Conservation (phyloP, 1,139 yeast species). For the Yamadazyma epiphylla region DNA sequence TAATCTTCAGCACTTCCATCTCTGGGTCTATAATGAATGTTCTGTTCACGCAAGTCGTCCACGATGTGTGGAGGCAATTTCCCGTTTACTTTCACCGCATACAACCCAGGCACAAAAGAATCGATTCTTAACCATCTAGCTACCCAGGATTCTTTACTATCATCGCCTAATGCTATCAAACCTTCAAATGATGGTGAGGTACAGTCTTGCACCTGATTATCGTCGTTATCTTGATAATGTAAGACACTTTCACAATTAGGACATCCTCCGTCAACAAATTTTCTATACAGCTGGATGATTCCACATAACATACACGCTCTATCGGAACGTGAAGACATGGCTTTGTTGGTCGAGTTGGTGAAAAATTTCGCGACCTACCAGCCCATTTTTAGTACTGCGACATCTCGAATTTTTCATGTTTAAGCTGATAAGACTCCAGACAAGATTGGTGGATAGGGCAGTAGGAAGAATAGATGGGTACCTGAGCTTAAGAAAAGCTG, state of each 20-base stretch:
- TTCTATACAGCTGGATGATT: constrained; percentile 70
- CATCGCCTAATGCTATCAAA: constrained; percentile 83
- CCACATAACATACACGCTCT: constrained; percentile 99
- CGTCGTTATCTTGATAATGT: constrained; percentile 77
- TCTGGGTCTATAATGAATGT: constrained; percentile 85
- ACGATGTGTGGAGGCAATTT: constrained; percentile 84
- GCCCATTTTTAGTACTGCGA: too few species aligned
- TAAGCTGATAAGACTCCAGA: too few species aligned
- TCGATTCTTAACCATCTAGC: constrained; percentile 95
- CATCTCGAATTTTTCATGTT: too few species aligned
- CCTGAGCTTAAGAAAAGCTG: too few species aligned
- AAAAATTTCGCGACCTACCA: not conserved
- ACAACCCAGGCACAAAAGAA: constrained; percentile 82
- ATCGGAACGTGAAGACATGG: constrained; percentile 64
- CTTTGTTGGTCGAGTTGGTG: constrained; percentile 1
- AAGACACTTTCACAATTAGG: constrained; percentile 95
- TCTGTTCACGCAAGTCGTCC: constrained; percentile 65
- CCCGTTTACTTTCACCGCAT: constrained; percentile 93
- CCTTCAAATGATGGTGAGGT: constrained; percentile 98
- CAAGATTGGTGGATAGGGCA: too few species aligned
- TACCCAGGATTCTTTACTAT: constrained; percentile 84
- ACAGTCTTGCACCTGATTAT: constrained; percentile 81
- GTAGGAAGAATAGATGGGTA: too few species aligned
- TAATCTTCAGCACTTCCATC: constrained; percentile 92
- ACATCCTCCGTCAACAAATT: constrained; percentile 81